phyloP scores from a whole-genome alignment of 345 rosid species.

The Microcos paniculata region DNA sequence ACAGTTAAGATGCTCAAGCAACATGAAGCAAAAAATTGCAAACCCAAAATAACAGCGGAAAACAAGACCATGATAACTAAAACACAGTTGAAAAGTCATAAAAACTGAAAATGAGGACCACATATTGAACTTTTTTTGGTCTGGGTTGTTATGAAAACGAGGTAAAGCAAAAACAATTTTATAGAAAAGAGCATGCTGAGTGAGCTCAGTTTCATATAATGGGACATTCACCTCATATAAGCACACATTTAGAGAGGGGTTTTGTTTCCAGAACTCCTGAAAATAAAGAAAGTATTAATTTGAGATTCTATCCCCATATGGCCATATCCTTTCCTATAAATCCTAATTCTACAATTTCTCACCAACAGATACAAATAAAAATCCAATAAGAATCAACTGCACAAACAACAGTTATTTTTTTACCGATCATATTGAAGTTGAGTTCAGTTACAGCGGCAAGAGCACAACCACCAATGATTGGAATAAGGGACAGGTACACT shows the following conservation, averaged over 20 bases:
- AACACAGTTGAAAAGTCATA: neutral
- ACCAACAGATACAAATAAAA: neutral
- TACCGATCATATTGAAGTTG: slow-evolving; percentile 97
- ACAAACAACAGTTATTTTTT: neutral
- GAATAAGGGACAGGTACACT: slow-evolving; percentile 85
- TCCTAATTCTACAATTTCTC: neutral
- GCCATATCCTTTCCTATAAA: neutral
- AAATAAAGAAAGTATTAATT: neutral
- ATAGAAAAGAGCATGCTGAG: neutral
- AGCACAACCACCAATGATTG: slow-evolving; percentile 99
- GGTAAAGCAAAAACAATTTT: neutral
- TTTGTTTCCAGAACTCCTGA: slow-evolving; percentile 1
- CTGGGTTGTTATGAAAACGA: neutral
- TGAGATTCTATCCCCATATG: neutral
- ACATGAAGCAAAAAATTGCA: slow-evolving; percentile 10
- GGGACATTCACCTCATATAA: neutral
- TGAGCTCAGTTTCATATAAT: neutral
- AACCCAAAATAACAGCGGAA: neutral
- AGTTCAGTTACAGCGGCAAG: slow-evolving; percentile 96
- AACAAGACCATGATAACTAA: neutral
- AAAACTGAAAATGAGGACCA: neutral
- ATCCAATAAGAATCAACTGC: neutral
- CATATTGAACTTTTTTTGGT: neutral
- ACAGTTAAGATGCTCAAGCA: neutral
- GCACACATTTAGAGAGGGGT: neutral